phyloP scores from a whole-genome alignment of 1,284 basidiomycete genomes.

The Abortiporus biennis region DNA sequence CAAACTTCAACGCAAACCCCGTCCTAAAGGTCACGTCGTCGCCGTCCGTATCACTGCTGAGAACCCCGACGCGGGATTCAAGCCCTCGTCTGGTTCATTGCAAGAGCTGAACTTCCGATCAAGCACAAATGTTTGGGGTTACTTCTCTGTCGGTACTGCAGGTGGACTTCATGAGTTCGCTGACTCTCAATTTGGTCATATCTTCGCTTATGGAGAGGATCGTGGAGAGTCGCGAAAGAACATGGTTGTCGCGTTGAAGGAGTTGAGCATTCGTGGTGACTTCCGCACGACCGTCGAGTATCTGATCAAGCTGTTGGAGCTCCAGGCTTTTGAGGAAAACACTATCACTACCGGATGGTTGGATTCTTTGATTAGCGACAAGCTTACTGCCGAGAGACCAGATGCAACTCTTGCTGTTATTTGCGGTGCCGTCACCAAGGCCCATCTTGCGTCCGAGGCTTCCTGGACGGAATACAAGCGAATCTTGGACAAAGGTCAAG shows the following conservation, averaged over 20 bases:
- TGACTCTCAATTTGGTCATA: conserved; percentile 98
- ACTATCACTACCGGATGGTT: conserved; percentile 99
- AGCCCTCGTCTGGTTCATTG: conserved; percentile 94
- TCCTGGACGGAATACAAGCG: conserved; percentile 94
- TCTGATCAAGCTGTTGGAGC: conserved; percentile 94
- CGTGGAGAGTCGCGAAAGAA: conserved; percentile 95
- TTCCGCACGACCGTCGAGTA: conserved; percentile 99
- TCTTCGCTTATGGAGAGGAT: conserved; percentile 98
- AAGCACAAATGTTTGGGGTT: conserved; percentile 98
- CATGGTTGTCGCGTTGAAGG: conserved; percentile 99
- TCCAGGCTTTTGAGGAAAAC: conserved; percentile 96
- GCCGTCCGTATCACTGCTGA: conserved; percentile 99
- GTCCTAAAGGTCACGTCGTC: conserved; percentile 97
- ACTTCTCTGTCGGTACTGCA: conserved; percentile 95
- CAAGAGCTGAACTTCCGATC: conserved; percentile 99
- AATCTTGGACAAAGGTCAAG: conserved; percentile 96
- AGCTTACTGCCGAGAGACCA: conserved; percentile 95
- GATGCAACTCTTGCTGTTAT: conserved; percentile 91
- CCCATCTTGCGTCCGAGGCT: conserved; percentile 84
- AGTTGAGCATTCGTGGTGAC: conserved; percentile 97
- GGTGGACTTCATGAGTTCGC: conserved; percentile 99
- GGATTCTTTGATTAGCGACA: conserved; percentile 93
- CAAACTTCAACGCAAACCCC: conserved; percentile 90
- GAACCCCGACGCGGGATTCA: conserved; percentile 99
- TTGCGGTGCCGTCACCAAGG: conserved; percentile 96